Evolutionary conservation across 305 asterid genomes (phyloP).

Genomic region (Solanum hybrid): DNA sequence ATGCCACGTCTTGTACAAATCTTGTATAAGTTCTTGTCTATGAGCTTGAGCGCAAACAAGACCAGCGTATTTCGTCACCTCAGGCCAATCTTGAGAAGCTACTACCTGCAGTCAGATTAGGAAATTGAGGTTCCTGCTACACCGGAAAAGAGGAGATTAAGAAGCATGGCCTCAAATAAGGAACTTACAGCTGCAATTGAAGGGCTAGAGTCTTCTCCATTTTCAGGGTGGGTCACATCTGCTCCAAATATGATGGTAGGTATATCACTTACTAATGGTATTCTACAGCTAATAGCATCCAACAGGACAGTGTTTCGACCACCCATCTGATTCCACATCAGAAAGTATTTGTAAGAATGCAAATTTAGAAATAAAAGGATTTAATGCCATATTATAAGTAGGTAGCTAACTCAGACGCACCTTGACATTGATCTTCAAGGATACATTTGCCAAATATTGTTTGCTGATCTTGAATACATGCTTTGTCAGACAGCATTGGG

Average conservation of each 20-base stretch:
- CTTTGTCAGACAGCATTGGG: slow-evolving; percentile 96
- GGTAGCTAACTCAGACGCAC: slow-evolving; percentile 10
- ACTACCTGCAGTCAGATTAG: slow-evolving; percentile 52
- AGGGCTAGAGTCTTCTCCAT: slow-evolving; percentile 95
- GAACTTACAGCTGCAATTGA: slow-evolving; percentile 91
- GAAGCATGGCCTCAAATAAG: neutral
- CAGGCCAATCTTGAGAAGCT: slow-evolving; percentile 99
- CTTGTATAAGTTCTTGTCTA: slow-evolving; percentile 91
- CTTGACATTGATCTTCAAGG: slow-evolving; percentile 95
- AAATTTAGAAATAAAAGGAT: neutral
- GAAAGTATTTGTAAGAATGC: neutral
- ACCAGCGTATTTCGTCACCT: slow-evolving; percentile 94
- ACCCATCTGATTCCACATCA: slow-evolving; percentile 63
- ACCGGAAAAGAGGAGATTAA: neutral
- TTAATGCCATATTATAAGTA: neutral
- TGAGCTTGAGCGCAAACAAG: slow-evolving; percentile 99
- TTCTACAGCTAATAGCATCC: slow-evolving; percentile 95
- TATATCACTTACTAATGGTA: slow-evolving; percentile 91
- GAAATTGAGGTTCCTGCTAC: slow-evolving; percentile 6
- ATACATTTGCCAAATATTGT: slow-evolving; percentile 92
- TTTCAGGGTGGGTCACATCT: slow-evolving; percentile 96
- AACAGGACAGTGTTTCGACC: slow-evolving; percentile 89
- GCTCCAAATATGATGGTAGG: slow-evolving; percentile 99
- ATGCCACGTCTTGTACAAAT: slow-evolving; percentile 90
- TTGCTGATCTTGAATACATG: slow-evolving; percentile 93